Evolutionary conservation across 805 yeast genomes (phyloP), one percentile per base, ranked within the genome.

Genomic region (Zygoascus biomembranicola): DNA sequence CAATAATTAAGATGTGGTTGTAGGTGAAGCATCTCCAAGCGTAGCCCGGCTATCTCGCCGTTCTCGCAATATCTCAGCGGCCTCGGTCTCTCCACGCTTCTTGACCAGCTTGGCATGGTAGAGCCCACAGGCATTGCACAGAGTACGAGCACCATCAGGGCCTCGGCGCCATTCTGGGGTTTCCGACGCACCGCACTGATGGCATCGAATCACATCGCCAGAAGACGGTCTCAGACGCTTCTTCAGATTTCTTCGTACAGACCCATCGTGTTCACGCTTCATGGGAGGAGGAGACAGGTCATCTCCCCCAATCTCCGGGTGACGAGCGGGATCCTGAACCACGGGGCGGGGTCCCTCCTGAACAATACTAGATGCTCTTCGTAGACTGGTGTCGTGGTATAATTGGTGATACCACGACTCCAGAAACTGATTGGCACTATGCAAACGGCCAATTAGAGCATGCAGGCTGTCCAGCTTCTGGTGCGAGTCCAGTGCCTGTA

Each of bases 131-230:
- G 94, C 94, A 65, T 87, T 87, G 69, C 95, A 87, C 50, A 87
- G 68, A 0, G 90, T 84, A 42, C 89, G 72, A 13, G 81, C 79
- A 2, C 94, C 95, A 52, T 78, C 77, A 1, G 95, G 94, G 0
- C 94, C 94, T 47, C 84, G 76, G 52, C 95, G 71, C 95, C 95
- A 87, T 66, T 87, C 94, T 0, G 94, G 94, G 0, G 95, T 85
- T 47, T 78, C 79, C 8, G 64, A 68, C 4, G 76, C 72, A n/a
- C 74, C 75, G 61, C 87, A 82, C 55, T 77, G 75, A 43, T 71
- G 73, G 59, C 79, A 75, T 28, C 53, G 52, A 20, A 62, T 57
- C 9, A 46, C 56, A 44, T 60, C 64, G 20, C 55, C 59, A 1
- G 55, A 19, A 9, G 54, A 32, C 20, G 52, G 53, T 26, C 56